Base-by-base conservation (phyloP, 2,329 filamentous ascomycete species). In the Penicillium sclerotigenum region DNA sequence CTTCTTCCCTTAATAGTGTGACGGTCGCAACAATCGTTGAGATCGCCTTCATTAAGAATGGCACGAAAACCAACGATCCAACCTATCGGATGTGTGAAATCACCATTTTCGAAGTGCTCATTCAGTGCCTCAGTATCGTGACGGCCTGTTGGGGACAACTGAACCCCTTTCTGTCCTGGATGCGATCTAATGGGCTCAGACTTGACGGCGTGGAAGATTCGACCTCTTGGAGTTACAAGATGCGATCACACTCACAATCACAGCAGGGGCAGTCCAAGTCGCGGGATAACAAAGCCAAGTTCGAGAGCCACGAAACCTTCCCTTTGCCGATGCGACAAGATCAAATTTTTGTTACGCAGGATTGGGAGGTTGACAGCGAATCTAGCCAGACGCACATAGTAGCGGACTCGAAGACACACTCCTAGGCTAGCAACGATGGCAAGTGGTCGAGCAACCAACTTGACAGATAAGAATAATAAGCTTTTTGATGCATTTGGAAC, bases 71-170 rank as follows among this genome's bases (percentile, higher is more conserved):
- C 9, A 37, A 42, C 6, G 65, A 68, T 38, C 60, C 60, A 16
- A 60, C 56, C 4, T 64, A 58, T 26, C 18, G 58, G 20, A 61
- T 59, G 46, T 67, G 58, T 36, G 56, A 60, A 4, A 57, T 61
- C 33, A 63, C 60, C 7, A 60, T 67, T 9, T 54, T 59, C 10
- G 49, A 59, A 26, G 53, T 59, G 28, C 43, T 60, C 1, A 59
- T 64, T 8, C 65, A 67, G 37, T 66, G 63, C 14, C 50, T 61
- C 7, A 66, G 65, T 45, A 66, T 67, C 13, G 58, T 65, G n/a
- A 67, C 65, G 0, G 65, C 65, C 26, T 65, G 60, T 45, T 62
- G 60, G 54, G 56, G 58, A 6, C 64, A 66, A 49, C 41, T 65
- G 16, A 65, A 56, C 37, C 65, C 62, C 0, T 65, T 66, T 47